These are phyloP conservation scores for Elaeis guineensis DNA, from an alignment of 176 grass and related monocot species.

Conservation along the genomic window DNA sequence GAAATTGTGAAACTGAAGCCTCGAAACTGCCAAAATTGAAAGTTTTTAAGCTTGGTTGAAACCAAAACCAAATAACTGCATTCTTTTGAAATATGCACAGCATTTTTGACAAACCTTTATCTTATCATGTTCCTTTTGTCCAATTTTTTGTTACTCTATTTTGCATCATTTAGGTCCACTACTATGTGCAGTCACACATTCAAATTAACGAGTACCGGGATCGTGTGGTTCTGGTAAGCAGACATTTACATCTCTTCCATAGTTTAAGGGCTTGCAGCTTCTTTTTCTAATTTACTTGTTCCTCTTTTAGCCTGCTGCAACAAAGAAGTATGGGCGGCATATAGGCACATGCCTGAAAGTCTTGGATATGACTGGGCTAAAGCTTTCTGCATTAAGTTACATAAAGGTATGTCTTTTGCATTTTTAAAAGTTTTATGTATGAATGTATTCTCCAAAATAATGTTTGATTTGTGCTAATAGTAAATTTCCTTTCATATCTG, in stretches of 20 bases:
- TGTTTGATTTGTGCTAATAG: too few species aligned
- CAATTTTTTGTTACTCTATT: too few species aligned
- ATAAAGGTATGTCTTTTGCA: slow-evolving; percentile 54
- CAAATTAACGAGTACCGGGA: slow-evolving; percentile 97
- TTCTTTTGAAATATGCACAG: too few species aligned
- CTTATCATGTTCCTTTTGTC: too few species aligned
- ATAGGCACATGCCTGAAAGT: slow-evolving; percentile 78
- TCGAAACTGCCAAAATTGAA: too few species aligned
- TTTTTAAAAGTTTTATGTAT: neutral
- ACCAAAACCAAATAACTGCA: too few species aligned
- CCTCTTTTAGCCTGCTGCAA: slow-evolving; percentile 37
- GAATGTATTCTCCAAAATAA: too few species aligned
- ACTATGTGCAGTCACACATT: slow-evolving; percentile 94
- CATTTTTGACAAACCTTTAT: too few species aligned
- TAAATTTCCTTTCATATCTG: too few species aligned
- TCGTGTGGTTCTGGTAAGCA: slow-evolving; percentile 79
- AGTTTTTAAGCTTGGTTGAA: too few species aligned
- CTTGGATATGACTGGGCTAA: slow-evolving; percentile 93
- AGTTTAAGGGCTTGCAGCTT: slow-evolving; percentile 8
- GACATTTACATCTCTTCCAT: neutral
- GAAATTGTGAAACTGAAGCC: too few species aligned
- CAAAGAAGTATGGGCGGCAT: slow-evolving; percentile 50
- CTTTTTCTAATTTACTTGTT: slow-evolving; percentile 19
- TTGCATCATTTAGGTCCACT: slow-evolving; percentile 37
- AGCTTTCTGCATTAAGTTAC: slow-evolving; percentile 68